Base-by-base conservation (phyloP, 352 stramenopile genomes). In the Globisporangium perplexum region DNA sequence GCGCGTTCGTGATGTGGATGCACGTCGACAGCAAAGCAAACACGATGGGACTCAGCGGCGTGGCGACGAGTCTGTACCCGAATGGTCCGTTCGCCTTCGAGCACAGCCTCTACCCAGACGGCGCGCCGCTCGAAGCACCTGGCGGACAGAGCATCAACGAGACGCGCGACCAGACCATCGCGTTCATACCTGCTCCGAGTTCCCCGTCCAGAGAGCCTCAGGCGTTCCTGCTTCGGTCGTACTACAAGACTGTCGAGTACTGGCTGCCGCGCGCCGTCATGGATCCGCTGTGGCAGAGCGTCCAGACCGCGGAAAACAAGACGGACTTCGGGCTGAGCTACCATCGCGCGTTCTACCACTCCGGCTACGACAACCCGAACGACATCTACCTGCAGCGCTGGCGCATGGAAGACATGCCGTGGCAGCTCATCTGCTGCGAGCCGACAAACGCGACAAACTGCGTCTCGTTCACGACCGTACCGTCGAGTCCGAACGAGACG, bases 351-450 rank as follows among this genome's bases (percentile, higher is more conserved):
- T 93, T 96, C 31, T 98, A 98, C 53, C 72, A 96, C 50, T 52
- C 71, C 35, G 92, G 83, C 22, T 99, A 99, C 74, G 96, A 99
- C 62, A 83, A 99, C 60, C 94, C 93, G 35, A 91, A 98, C 53
- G 96, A 99, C 60, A 98, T 98, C 60, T 98, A 98, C 67, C 62
- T 98, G 7, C 96, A 99, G 65, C 73, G 95, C 17, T 98, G 93
- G 90, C 73, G 96, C 14, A 95, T 96, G 63, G 96, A 99, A 53
- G 94, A 98, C 64, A 67, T 80, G 7, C 75, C 83, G 0, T 98
- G 94, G 91, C 63, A 96, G 62, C 74, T 98, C 2, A 79, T 85
- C 7, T 98, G 93, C 68, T 94, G 83, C 26, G 70, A 80, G 17
- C 59, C 68, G 4, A 87, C 74, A 1, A 83, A 93, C 38, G 23